Evolutionary conservation across 805 yeast genomes (phyloP), one percentile per base, ranked within the genome.

Genomic region (Zygoascus ofunaensis): DNA sequence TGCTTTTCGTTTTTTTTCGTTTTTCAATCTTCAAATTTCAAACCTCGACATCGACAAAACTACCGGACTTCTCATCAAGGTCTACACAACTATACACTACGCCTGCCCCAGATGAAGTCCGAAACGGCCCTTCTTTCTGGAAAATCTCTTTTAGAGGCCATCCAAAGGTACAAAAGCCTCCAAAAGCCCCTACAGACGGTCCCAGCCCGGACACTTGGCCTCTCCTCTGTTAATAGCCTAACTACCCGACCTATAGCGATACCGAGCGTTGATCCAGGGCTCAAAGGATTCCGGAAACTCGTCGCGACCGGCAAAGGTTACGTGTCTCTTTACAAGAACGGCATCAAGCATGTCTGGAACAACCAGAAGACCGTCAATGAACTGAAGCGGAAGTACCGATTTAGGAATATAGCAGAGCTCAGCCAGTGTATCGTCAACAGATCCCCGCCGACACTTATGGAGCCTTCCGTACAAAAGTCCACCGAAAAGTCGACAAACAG

Each of bases 261-360:
- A 50, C 47, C 17, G 46, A 55, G 37, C 10, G 55, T 40, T 18
- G 54, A 41, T n/a, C 30, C 17, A 22, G n/a, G 10, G n/a, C 19
- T 30, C 26, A 34, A n/a, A 33, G 41, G 42, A 28, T 37, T 39
- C 41, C 19, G 20, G 12, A 17, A 44, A 32, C 49, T 45, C 8
- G 14, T 40, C 14, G 41, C 39, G 18, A 17, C 38, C 7, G 62
- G 61, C 19, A 62, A 61, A 44, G 49, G 52, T 23, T 34, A 52
- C 7, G 55, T 60, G 19, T 42, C 44, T 30, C 67, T 75, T 51
- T 75, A 74, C 55, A 73, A 70, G 44, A 49, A 62, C 1, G 80
- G 80, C 1, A 69, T 75, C 3, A 45, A 54, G 4, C 72, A 69
- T 45, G 72, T 73, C 2, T 75, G 77, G 76, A 51, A 55, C 8